Conservation (phyloP, 306 rosid species). For the Prunus persica region Prunus_persica_NCBIv2 NC_034013.1:2979501-2980000, state of each 20-base stretch:
- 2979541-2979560: slow-evolving; percentile 35
- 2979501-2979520: slow-evolving; percentile 76
- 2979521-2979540: slow-evolving; percentile 35
- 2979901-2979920: not conserved
- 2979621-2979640: slow-evolving; percentile 98
- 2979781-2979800: slow-evolving; percentile 7
- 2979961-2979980: not conserved
- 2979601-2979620: slow-evolving; percentile 99
- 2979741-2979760: slow-evolving; percentile 84
- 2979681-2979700: slow-evolving; percentile 73
- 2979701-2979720: slow-evolving; percentile 80
- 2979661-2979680: slow-evolving; percentile 58
- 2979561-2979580: slow-evolving; percentile 72
- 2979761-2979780: slow-evolving; percentile 25
- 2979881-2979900: too few relatives aligned
- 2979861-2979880: not conserved
- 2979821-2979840: not conserved
- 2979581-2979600: slow-evolving; percentile 94
- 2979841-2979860: not conserved
- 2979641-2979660: slow-evolving; percentile 93
- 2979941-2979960: too few relatives aligned
- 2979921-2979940: not conserved
- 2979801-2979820: slow-evolving; percentile 3
- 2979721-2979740: slow-evolving; percentile 82
- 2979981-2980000: not conserved